Evolutionary conservation across 2,329 filamentous ascomycete species (phyloP).

Genomic region (Sordariomycetes sp.): DNA sequence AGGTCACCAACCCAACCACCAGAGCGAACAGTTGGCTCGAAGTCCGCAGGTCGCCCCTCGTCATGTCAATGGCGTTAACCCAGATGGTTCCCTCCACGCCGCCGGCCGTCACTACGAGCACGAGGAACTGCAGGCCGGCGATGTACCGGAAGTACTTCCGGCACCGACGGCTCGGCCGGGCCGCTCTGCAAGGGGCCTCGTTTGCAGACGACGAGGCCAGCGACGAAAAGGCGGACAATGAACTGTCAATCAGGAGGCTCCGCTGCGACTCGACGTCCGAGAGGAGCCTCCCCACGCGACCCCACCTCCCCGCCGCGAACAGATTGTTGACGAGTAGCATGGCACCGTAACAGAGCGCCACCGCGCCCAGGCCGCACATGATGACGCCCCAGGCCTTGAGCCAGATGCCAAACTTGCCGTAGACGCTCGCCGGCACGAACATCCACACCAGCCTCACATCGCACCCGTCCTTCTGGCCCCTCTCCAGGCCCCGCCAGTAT

Average conservation of each 20-base stretch:
- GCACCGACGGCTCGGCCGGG: neutral
- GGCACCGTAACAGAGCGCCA: neutral
- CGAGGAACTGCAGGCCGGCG: neutral
- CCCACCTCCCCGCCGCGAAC: neutral
- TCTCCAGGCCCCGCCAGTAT: slow-evolving; percentile 1
- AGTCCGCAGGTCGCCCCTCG: neutral
- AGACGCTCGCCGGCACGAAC: slow-evolving; percentile 2
- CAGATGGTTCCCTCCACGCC: neutral
- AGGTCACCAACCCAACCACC: neutral
- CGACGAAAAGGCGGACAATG: neutral
- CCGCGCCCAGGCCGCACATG: neutral
- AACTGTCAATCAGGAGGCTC: neutral
- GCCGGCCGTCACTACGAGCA: neutral
- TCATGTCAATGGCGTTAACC: neutral
- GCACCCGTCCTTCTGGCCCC: slow-evolving; percentile 2
- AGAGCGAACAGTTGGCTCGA: slow-evolving; percentile 2
- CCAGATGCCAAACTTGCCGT: neutral
- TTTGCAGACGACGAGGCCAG: neutral
- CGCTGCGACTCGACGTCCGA: slow-evolving; percentile 2
- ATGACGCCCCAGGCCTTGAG: neutral
- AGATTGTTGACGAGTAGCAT: neutral
- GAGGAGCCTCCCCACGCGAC: neutral
- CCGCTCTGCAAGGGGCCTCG: neutral
- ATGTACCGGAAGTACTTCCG: neutral
- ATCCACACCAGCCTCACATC: slow-evolving; percentile 5